Percentiles rank a stretch among this genome's conserved stretches.
Evolutionary conservation across 352 stramenopile genomes (phyloP).

Genomic region (Hyaloperonospora brassicae): DNA sequence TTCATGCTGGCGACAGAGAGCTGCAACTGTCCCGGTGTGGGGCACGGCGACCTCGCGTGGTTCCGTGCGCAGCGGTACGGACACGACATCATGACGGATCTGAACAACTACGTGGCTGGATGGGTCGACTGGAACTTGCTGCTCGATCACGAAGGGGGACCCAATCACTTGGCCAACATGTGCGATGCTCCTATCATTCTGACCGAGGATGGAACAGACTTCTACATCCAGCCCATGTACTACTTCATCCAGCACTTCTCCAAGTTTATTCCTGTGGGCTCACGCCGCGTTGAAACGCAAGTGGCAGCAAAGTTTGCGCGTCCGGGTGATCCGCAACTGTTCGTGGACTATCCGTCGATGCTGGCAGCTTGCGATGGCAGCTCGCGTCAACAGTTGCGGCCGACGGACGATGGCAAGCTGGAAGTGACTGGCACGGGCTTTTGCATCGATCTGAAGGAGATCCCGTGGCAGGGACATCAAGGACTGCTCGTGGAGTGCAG

Average conservation of each 20-base stretch:
- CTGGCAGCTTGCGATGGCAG: conserved; percentile 59
- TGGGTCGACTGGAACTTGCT: conserved; percentile 93
- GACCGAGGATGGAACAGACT: conserved; percentile 50
- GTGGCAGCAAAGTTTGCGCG: conserved; percentile 41
- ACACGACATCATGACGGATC: conserved; percentile 87
- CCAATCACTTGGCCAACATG: conserved; percentile 81
- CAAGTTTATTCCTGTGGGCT: conserved; percentile 76
- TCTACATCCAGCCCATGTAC: conserved; percentile 83
- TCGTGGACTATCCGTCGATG: conserved; percentile 49
- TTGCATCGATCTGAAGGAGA: conserved; percentile 50
- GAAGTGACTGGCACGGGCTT: conserved; percentile 51
- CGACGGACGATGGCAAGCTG: conserved; percentile 63
- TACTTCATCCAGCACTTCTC: conserved; percentile 89
- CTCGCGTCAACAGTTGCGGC: conserved; percentile 46
- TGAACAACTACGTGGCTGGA: conserved; percentile 81
- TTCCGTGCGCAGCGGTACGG: conserved; percentile 81
- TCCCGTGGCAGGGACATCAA: conserved; percentile 50
- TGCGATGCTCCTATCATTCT: conserved; percentile 80
- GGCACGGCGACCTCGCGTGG: conserved; percentile 53
- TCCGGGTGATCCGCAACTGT: conserved; percentile 58
- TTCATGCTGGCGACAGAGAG: conserved; percentile 75
- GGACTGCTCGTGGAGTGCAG: conserved; percentile 58
- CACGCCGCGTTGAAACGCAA: conserved; percentile 51
- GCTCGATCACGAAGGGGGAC: conserved; percentile 79
- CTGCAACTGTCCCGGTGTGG: conserved; percentile 71